Evolutionary conservation across 1,139 yeast species (phyloP).

Genomic region (Saccharomycopsis hybrid): DNA sequence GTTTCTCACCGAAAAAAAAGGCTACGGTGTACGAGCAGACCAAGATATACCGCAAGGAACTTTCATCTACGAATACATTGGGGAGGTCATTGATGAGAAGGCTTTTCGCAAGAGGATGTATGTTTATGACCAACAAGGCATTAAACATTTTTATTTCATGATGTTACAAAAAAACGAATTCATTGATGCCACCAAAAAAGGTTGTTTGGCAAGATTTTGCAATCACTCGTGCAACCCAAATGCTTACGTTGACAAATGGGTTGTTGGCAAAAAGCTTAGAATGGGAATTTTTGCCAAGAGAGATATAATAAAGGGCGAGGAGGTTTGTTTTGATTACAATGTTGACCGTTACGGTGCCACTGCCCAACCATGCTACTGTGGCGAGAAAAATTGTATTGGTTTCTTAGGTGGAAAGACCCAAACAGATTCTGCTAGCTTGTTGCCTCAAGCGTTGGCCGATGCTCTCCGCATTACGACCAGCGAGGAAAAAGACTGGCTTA

Average conservation of each 20-base stretch:
- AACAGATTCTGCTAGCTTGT: slow-evolving; percentile 76
- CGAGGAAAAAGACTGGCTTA: slow-evolving; percentile 57
- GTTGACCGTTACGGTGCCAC: slow-evolving; percentile 95
- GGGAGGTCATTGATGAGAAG: slow-evolving; percentile 82
- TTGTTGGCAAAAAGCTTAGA: slow-evolving; percentile 81
- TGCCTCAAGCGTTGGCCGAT: slow-evolving; percentile 79
- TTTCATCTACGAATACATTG: slow-evolving; percentile 86
- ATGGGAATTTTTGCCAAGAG: slow-evolving; percentile 95
- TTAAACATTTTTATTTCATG: slow-evolving; percentile 92
- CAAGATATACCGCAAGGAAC: slow-evolving; percentile 49
- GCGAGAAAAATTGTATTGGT: slow-evolving; percentile 86
- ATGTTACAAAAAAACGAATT: slow-evolving; percentile 91
- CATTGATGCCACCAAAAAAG: slow-evolving; percentile 88
- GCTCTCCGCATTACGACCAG: slow-evolving; percentile 76
- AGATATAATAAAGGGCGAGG: slow-evolving; percentile 71
- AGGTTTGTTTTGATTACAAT: slow-evolving; percentile 90
- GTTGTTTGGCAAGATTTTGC: slow-evolving; percentile 83
- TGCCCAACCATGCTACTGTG: slow-evolving; percentile 93
- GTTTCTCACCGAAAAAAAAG: slow-evolving; percentile 75
- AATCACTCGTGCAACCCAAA: slow-evolving; percentile 95
- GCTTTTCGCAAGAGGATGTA: slow-evolving; percentile 68
- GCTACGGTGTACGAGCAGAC: slow-evolving; percentile 81
- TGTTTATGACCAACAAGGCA: slow-evolving; percentile 60
- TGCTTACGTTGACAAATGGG: slow-evolving; percentile 96
- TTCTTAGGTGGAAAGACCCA: slow-evolving; percentile 95